phyloP scores from a whole-genome alignment of 2,329 filamentous ascomycete genomes.

The Pestalotiopsis fici region DNA sequence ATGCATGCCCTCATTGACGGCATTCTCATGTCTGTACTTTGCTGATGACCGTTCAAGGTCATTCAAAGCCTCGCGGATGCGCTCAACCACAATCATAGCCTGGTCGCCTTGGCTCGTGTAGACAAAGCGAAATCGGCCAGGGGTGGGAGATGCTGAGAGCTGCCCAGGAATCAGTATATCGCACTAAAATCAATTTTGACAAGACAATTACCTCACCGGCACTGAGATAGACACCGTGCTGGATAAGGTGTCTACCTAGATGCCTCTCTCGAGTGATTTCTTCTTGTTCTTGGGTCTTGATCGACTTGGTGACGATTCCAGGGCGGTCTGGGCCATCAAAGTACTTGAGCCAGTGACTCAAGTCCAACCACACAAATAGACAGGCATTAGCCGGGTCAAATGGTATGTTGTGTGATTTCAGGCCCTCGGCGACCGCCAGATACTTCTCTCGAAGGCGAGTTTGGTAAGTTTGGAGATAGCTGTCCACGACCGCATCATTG shows the following conservation, averaged over 20 bases:
- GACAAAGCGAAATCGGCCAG: not conserved
- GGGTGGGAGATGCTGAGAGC: no score
- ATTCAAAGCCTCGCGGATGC: no score
- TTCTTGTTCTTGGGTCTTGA: no score
- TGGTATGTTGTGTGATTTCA: not conserved
- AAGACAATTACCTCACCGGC: not conserved
- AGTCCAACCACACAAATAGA: not conserved
- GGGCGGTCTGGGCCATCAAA: not conserved
- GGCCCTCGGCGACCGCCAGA: not conserved
- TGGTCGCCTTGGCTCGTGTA: not conserved
- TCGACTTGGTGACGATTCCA: no score
- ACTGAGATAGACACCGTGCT: not conserved
- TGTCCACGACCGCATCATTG: not conserved
- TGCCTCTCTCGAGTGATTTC: not conserved
- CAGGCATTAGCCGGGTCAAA: not conserved
- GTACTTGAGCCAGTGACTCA: not conserved
- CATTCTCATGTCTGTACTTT: no score
- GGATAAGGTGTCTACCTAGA: not conserved
- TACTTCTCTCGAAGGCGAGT: not conserved
- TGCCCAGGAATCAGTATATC: not conserved
- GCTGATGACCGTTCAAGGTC: no score
- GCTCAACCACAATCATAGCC: not conserved
- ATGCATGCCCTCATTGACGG: no score
- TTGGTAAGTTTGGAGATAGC: not conserved
- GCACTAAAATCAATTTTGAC: not conserved